These are phyloP conservation scores for Gossypium turneri DNA, from an alignment of 345 rosid genomes.

Conservation along the genomic window DNA sequence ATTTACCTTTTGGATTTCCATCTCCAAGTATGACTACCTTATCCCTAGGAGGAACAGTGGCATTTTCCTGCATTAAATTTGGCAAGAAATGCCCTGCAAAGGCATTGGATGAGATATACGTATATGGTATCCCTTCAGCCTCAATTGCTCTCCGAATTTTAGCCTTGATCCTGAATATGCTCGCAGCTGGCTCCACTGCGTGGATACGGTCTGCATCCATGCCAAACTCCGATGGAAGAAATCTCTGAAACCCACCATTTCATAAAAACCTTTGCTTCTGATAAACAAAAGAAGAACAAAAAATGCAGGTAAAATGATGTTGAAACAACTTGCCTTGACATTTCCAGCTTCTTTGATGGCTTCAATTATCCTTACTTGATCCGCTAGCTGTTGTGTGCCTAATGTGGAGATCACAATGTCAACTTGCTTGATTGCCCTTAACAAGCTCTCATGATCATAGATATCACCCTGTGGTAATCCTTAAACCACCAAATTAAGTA, in stretches of 20 bases:
- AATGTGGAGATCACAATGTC: conserved; percentile 52
- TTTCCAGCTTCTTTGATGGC: conserved; percentile 55
- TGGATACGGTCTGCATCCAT: conserved; percentile 47
- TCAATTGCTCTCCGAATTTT: conserved; percentile 44
- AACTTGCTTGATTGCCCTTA: conserved; percentile 45
- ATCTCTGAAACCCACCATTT: conserved; percentile 34
- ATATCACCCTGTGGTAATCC: conserved; percentile 24
- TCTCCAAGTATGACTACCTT: conserved; percentile 52
- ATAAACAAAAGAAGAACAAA: not conserved
- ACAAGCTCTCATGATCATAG: conserved; percentile 43
- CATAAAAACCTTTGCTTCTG: not conserved
- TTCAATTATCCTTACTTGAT: conserved; percentile 41
- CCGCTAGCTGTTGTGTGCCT: conserved; percentile 31
- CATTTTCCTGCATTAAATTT: conserved; percentile 41
- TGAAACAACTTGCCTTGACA: conserved; percentile 32
- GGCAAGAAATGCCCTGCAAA: conserved; percentile 56
- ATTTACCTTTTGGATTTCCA: conserved; percentile 59
- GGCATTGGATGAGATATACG: conserved; percentile 40
- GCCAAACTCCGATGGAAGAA: conserved; percentile 72
- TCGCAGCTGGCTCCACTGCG: conserved; percentile 50
- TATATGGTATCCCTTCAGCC: conserved; percentile 51
- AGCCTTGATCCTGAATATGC: conserved; percentile 37
- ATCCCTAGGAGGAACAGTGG: conserved; percentile 53
- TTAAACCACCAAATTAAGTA: not conserved
- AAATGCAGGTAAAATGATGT: not conserved